A percentile compares a stretch with the other conserved stretches of the same genome.
phyloP scores from a whole-genome alignment of 352 stramenopile species.

The Phytophthora sp. region DNA sequence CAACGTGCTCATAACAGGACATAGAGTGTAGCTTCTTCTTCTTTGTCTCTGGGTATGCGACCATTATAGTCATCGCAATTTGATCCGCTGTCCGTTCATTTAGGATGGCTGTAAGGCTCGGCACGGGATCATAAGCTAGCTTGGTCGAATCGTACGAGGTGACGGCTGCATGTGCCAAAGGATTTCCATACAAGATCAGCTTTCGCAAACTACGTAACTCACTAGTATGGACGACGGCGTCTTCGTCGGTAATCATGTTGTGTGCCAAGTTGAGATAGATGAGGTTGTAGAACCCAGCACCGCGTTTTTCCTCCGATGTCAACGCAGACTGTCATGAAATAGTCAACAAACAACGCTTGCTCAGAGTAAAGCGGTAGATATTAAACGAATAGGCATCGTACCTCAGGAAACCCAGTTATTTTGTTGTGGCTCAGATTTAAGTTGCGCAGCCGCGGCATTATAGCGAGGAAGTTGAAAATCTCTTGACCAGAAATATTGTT shows the following conservation, averaged over 20 bases:
- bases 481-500: constrained; percentile 74
- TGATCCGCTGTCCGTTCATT: constrained; percentile 29
- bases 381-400: constrained; percentile 7
- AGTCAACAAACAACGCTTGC: background rate
- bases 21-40: constrained; percentile 56
- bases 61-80: constrained; percentile 44
- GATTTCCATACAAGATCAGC: constrained; percentile 80
- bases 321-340: constrained; percentile 44
- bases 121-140: constrained; percentile 75
- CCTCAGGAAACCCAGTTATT: constrained; percentile 73
- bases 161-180: constrained; percentile 62
- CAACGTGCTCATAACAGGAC: constrained; percentile 69
- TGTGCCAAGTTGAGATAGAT: constrained; percentile 78
- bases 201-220: constrained; percentile 69
- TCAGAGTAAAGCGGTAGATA: background rate
- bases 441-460: constrained; percentile 68
- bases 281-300: constrained; percentile 66
- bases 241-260: constrained; percentile 68
- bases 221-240: constrained; percentile 44
- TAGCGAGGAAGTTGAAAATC: constrained; percentile 73
- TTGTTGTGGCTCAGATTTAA: constrained; percentile 87
- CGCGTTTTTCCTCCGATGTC: constrained; percentile 62
- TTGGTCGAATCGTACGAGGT: constrained; percentile 68
- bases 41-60: constrained; percentile 73
- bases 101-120: constrained; percentile 54